phyloP scores from a whole-genome alignment of 768 basidiomycete species.

The Phylloporus arenicola region DNA sequence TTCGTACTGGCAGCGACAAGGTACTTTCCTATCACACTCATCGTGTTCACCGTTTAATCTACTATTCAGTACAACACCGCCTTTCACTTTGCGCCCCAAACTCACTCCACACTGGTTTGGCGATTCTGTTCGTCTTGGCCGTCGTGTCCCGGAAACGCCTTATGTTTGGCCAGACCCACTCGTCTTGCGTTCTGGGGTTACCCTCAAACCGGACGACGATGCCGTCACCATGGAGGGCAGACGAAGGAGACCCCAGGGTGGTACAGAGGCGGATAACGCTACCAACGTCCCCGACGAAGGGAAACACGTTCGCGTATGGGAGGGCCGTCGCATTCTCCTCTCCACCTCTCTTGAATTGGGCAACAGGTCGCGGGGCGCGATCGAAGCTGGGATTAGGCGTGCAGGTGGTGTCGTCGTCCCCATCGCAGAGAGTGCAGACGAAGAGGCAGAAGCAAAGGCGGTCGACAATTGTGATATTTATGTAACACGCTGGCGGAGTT shows the following conservation, averaged over 20 bases:
- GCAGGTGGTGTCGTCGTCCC: slow-evolving; percentile 56
- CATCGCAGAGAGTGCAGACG: slow-evolving; percentile 42
- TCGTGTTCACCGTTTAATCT: background rate
- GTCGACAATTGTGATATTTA: slow-evolving; percentile 62
- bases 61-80: slow-evolving; percentile 36
- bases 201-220: slow-evolving; percentile 13
- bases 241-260: slow-evolving; percentile 23
- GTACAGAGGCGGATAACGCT: slow-evolving; percentile 13
- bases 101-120: slow-evolving; percentile 90
- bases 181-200: slow-evolving; percentile 33
- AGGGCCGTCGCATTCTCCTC: slow-evolving; percentile 55
- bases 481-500: slow-evolving; percentile 65
- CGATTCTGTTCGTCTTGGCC: slow-evolving; percentile 59
- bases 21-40: background rate
- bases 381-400: slow-evolving; percentile 54
- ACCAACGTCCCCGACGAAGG: slow-evolving; percentile 11
- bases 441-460: slow-evolving; percentile 26
- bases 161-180: slow-evolving; percentile 76
- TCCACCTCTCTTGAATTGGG: slow-evolving; percentile 53
- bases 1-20: slow-evolving; percentile 45
- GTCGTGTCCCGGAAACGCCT: slow-evolving; percentile 44
- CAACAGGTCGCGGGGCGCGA: slow-evolving; percentile 42
- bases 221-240: slow-evolving; percentile 13
- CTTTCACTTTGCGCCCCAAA: slow-evolving; percentile 54
- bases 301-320: slow-evolving; percentile 50